Conservation (phyloP, 2,329 filamentous ascomycete genomes). For the Neofusicoccum laricinum region DNA sequence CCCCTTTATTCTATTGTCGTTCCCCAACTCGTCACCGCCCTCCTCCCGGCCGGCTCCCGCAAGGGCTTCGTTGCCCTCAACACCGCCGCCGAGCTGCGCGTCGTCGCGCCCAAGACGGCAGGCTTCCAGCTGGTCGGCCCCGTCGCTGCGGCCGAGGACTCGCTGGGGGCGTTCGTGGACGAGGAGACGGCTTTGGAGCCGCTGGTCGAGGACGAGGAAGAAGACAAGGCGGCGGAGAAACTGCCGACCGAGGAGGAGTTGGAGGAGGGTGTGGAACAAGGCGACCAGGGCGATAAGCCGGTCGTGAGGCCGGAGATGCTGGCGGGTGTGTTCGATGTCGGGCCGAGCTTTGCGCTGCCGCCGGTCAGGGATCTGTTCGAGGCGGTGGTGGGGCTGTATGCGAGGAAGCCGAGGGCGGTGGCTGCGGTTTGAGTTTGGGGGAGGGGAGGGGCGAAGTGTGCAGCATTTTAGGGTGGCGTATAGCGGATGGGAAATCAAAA, state of each 20-base stretch:
- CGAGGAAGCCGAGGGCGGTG: slow-evolving; percentile 48
- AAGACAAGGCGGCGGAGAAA: slow-evolving; percentile 22
- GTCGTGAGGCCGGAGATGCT: slow-evolving; percentile 68
- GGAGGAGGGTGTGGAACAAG: slow-evolving; percentile 32
- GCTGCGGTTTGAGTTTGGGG: not conserved
- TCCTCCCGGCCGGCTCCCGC: slow-evolving; percentile 60
- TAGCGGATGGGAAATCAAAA: too few relatives aligned
- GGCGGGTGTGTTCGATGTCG: slow-evolving; percentile 67
- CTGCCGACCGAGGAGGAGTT: slow-evolving; percentile 29
- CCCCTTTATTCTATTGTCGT: slow-evolving; percentile 57
- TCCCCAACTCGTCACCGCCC: slow-evolving; percentile 60
- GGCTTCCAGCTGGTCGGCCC: slow-evolving; percentile 28
- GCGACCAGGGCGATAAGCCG: slow-evolving; percentile 48
- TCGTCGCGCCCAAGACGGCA: slow-evolving; percentile 32
- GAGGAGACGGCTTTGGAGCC: slow-evolving; percentile 19
- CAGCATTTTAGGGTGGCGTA: not conserved
- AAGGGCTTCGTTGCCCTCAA: slow-evolving; percentile 76
- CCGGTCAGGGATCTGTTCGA: slow-evolving; percentile 75
- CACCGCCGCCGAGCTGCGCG: slow-evolving; percentile 67
- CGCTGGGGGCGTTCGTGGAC: slow-evolving; percentile 25
- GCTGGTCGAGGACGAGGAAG: slow-evolving; percentile 26
- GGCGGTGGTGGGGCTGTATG: slow-evolving; percentile 65
- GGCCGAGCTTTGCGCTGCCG: slow-evolving; percentile 66
- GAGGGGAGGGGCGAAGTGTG: not conserved
- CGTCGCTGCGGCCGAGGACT: slow-evolving; percentile 24